These are phyloP conservation scores for Tuber magnatum DNA, from an alignment of 495 filamentous ascomycete species.

Conservation along the genomic window DNA sequence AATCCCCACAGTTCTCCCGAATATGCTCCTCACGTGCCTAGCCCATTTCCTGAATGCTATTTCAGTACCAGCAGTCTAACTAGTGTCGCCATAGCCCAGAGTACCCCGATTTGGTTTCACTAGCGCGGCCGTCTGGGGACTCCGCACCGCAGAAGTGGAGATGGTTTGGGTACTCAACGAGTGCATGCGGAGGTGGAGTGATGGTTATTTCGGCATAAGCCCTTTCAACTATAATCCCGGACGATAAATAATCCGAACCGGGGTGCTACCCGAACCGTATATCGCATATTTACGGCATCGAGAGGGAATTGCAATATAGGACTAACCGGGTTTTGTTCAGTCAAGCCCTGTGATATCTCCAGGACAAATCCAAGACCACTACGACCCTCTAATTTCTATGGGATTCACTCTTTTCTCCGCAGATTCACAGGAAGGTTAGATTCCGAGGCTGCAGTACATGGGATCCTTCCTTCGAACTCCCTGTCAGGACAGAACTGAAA, in stretches of 20 bases:
- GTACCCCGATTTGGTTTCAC: background rate
- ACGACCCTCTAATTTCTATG: background rate
- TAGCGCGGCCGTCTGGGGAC: background rate
- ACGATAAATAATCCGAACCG: background rate
- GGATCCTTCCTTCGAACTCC: background rate
- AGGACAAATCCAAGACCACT: background rate
- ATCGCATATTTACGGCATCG: background rate
- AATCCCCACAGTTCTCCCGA: background rate
- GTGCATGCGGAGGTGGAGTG: background rate
- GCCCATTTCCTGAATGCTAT: background rate
- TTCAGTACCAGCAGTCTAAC: background rate
- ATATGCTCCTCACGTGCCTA: background rate
- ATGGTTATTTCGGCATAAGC: background rate
- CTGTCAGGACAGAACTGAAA: background rate
- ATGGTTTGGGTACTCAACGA: background rate
- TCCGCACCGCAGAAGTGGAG: background rate
- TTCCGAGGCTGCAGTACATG: no score
- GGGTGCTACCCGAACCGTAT: background rate
- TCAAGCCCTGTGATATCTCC: background rate
- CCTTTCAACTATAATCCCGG: background rate
- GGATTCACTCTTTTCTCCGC: no score
- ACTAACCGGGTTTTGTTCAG: background rate
- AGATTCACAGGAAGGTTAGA: no score
- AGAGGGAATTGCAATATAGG: no score
- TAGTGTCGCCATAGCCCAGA: background rate